These are phyloP conservation scores for Entomortierella lignicola DNA, from an alignment of 192 early-diverging fungal genomes.

Conservation along the genomic window DNA sequence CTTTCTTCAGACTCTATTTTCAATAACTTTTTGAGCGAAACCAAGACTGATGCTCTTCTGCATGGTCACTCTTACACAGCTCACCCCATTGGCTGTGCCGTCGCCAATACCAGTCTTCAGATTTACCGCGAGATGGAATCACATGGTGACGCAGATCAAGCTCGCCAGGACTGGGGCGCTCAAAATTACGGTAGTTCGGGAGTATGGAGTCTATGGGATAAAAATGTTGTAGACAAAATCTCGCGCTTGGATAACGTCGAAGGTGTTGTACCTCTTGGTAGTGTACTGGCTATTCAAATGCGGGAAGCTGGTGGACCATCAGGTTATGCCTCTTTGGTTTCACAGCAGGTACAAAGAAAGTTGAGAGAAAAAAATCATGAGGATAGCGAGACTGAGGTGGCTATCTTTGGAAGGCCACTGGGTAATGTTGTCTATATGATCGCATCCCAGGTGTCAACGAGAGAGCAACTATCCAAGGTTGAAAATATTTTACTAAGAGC, in stretches of 20 bases:
- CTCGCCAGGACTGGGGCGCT: slow-evolving; percentile 52
- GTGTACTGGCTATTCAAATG: slow-evolving; percentile 75
- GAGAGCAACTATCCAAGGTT: slow-evolving; percentile 54
- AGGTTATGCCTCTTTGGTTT: slow-evolving; percentile 35
- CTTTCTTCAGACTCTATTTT: slow-evolving; percentile 73
- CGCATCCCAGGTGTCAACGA: slow-evolving; percentile 64
- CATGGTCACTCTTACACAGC: slow-evolving; percentile 90
- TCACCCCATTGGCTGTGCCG: slow-evolving; percentile 82
- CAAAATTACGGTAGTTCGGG: slow-evolving; percentile 23
- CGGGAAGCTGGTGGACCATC: slow-evolving; percentile 43
- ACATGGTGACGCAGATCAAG: slow-evolving; percentile 40
- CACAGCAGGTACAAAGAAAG: slow-evolving; percentile 29
- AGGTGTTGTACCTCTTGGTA: slow-evolving; percentile 74
- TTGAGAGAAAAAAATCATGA: slow-evolving; percentile 44
- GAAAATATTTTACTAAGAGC: slow-evolving; percentile 58
- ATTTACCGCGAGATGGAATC: slow-evolving; percentile 59
- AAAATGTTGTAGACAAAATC: slow-evolving; percentile 58
- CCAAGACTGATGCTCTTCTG: slow-evolving; percentile 76
- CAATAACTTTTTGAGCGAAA: slow-evolving; percentile 69
- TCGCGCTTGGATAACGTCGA: slow-evolving; percentile 69
- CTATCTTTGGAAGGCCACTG: slow-evolving; percentile 74
- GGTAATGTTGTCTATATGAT: slow-evolving; percentile 87
- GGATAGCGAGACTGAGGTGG: slow-evolving; percentile 26
- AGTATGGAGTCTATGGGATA: slow-evolving; percentile 67
- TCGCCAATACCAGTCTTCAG: slow-evolving; percentile 69